These are phyloP conservation scores for Yamadazyma paraphyllophila DNA, from an alignment of 805 yeast species.

Conservation along the genomic window DNA sequence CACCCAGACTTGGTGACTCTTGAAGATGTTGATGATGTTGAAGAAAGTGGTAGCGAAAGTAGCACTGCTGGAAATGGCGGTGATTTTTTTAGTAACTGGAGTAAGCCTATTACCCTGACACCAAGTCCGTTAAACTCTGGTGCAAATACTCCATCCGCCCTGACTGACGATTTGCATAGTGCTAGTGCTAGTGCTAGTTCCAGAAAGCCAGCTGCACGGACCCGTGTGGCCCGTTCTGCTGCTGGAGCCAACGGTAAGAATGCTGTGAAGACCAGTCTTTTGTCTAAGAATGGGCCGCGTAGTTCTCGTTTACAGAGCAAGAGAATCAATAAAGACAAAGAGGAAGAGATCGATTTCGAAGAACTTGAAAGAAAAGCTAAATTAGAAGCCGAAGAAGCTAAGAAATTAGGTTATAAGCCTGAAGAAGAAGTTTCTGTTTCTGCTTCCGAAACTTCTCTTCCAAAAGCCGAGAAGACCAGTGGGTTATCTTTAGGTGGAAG, in stretches of 20 bases:
- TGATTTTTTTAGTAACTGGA: constrained; percentile 91
- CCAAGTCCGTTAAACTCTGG: constrained; percentile 50
- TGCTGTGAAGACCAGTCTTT: constrained; percentile 37
- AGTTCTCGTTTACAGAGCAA: constrained; percentile 57
- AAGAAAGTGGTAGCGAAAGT: constrained; percentile 29
- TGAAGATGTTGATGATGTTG: constrained; percentile 41
- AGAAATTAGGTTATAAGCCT: constrained; percentile 52
- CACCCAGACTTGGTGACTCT: constrained; percentile 75
- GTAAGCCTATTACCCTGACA: constrained; percentile 63
- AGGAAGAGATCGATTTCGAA: constrained; percentile 55
- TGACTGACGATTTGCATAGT: constrained; percentile 35
- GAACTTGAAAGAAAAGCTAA: constrained; percentile 75
- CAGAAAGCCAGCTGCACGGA: constrained; percentile 22
- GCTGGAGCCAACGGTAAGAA: constrained; percentile 14
- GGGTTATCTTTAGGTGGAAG: constrained; percentile 5
- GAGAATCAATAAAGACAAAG: constrained; percentile 38
- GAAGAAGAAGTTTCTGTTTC: constrained; percentile 1
- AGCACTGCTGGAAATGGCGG: constrained; percentile 33
- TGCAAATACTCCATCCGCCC: constrained; percentile 42
- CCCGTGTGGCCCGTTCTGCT: constrained; percentile 14
- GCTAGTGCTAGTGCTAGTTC: constrained; percentile 13
- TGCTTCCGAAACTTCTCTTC: not conserved
- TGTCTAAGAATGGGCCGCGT: constrained; percentile 53
- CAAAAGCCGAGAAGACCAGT: not conserved
- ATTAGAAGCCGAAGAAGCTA: constrained; percentile 72